A percentile compares a stretch with the other conserved stretches of the same genome.
Conservation (phyloP, 768 basidiomycete genomes). For the Kondoa malvinella region DNA sequence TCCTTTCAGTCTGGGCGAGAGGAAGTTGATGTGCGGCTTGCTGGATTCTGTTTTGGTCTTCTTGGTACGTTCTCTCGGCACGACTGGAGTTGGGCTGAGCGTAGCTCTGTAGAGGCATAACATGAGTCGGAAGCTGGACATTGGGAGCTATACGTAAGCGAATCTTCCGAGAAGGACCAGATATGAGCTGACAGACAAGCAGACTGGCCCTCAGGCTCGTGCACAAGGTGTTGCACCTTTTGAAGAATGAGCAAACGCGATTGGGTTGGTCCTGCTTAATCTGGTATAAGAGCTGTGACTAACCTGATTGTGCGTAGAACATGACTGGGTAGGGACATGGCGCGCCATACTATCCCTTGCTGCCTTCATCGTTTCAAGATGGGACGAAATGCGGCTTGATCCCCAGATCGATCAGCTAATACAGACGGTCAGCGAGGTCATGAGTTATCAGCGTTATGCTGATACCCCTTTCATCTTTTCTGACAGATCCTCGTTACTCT, state of each 20-base stretch:
- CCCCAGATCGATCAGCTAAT: constrained; percentile 13
- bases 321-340: constrained; percentile 21
- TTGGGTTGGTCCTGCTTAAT: no score
- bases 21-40: constrained; percentile 1
- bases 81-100: no score
- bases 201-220: no score
- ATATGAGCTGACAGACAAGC: no score
- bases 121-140: constrained; percentile 16
- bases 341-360: constrained; percentile 17
- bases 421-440: constrained; percentile 19
- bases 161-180: no score
- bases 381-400: constrained; percentile 6
- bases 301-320: constrained; percentile 9
- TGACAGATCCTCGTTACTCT: constrained; percentile 20
- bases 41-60: constrained; percentile 6
- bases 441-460: background rate
- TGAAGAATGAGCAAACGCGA: no score
- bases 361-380: constrained; percentile 11
- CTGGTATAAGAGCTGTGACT: no score
- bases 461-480: no score
- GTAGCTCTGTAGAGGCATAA: no score
- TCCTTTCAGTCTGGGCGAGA: background rate
- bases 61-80: no score
- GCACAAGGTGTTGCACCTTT: no score
- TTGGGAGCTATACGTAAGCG: constrained; percentile 20